Conservation (phyloP, 768 basidiomycete genomes). For the Strobilomyces echinocephalus region DNA sequence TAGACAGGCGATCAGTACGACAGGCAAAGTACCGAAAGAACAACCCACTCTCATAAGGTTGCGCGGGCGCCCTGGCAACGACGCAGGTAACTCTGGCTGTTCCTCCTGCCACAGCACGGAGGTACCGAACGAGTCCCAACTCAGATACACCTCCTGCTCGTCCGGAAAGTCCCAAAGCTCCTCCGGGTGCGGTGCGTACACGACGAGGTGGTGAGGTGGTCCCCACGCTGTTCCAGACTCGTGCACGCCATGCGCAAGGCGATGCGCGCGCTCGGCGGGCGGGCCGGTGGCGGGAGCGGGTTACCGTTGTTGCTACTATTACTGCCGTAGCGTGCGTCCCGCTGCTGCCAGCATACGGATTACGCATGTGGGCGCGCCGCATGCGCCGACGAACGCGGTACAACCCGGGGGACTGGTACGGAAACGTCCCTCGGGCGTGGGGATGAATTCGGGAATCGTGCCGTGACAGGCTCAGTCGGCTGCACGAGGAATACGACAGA, state of each 20-base stretch:
- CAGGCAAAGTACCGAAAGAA: background rate
- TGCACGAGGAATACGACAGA: conserved; percentile 19
- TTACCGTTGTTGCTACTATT: conserved; percentile 15
- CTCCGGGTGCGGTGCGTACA: conserved; percentile 57
- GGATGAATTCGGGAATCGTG: conserved; percentile 31
- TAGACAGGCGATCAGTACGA: conserved; percentile 10
- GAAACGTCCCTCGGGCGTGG: conserved; percentile 24
- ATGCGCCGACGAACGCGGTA: conserved; percentile 23
- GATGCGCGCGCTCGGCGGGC: conserved; percentile 25
- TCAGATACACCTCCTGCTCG: conserved; percentile 50
- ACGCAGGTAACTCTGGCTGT: conserved; percentile 57
- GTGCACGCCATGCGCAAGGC: conserved; percentile 36
- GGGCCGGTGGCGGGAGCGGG: conserved; percentile 29
- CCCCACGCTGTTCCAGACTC: conserved; percentile 76
- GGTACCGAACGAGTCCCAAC: conserved; percentile 47
- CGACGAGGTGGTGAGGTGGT: conserved; percentile 59
- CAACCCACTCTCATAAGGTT: conserved; percentile 52
- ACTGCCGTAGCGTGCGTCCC: background rate
- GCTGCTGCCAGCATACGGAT: conserved; percentile 1
- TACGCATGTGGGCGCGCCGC: conserved; percentile 8
- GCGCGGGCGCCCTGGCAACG: conserved; percentile 50
- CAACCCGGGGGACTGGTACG: conserved; percentile 24
- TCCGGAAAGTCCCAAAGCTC: conserved; percentile 60
- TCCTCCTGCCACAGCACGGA: conserved; percentile 38
- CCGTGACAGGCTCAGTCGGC: conserved; percentile 27